Evolutionary conservation across 2,329 filamentous ascomycete genomes (phyloP).

Genomic region (Venturia effusa): DNA sequence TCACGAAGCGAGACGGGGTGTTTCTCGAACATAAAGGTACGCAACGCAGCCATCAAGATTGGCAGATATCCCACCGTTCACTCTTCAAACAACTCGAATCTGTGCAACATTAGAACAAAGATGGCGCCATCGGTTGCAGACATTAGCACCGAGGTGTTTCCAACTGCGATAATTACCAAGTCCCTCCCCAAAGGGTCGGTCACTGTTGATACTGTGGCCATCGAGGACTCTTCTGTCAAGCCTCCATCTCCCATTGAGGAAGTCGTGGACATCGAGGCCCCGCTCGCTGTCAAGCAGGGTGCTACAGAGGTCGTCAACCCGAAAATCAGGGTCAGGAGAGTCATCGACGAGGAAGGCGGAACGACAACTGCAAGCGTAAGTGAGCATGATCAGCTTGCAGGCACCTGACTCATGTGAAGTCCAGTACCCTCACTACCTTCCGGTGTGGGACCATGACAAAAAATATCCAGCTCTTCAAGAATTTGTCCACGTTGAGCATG

Average conservation of each 20-base stretch:
- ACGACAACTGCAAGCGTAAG: conserved; percentile 7
- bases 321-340: conserved; percentile 4
- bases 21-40: neutral
- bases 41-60: neutral
- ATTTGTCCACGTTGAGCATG: conserved; percentile 66
- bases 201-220: neutral
- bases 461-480: conserved; percentile 55
- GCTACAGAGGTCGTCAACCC: neutral
- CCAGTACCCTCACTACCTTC: conserved; percentile 62
- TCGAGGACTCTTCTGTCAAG: neutral
- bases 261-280: neutral
- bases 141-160: neutral
- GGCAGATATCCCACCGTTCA: neutral
- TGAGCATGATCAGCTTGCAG: neutral
- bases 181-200: neutral
- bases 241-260: neutral
- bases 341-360: conserved; percentile 9
- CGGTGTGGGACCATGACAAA: conserved; percentile 56
- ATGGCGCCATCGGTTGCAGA: neutral
- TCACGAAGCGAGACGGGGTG: neutral
- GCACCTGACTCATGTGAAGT: neutral
- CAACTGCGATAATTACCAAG: neutral
- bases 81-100: neutral
- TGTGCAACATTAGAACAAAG: neutral
- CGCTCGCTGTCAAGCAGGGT: neutral